Base-by-base conservation (phyloP, 2,329 filamentous ascomycete species). In the Hypoxylon sp. region DNA sequence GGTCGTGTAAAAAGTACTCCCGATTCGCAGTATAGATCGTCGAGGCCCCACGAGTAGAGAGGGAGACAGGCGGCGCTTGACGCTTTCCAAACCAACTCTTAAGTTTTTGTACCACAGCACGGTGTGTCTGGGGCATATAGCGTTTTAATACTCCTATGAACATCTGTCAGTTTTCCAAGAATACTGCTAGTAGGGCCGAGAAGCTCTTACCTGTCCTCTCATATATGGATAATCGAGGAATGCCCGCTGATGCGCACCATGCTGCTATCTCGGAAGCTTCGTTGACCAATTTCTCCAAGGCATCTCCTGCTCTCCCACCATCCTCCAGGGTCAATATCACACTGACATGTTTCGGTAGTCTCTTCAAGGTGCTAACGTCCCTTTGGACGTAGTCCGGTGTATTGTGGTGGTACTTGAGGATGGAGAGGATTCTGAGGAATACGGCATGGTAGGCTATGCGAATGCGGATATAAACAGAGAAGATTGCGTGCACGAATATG, bases 381-480 rank as follows among this genome's bases (percentile, higher is more conserved):
- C 92, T 91, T 76, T 91, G 90, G 73, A 99, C 97, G 77, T 97
- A 89, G 78, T 97, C 93, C 6, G 96, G 96, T 0, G 95, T 97
- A 57, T 93, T 92, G 80, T 99, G 96, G 82, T 99, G 97, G 83
- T 99, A 96, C 80, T 95, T 94, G 60, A 97, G 85, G 68, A 98
- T 87, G 9, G 93, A 92, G 58, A 94, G 88, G 70, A 95, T 83
- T 66, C 92, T 90, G 78, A 96, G 92, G 73, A 90, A 85, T 54
- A 97, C 86, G 8, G 91, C 88, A 79, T 95, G 91, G 82, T 94
- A 96, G 61, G 90, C 88, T 77, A 94, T 90, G 64, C 94, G 90
- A 65, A 93, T 81, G 70, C 94, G 92, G 72, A 98, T 91, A 79
- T 96, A 97, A 71, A 98, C 83, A 5, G 93, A 95, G 82, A 97